These are phyloP conservation scores for Blastobotrys capitulatus DNA, from an alignment of 1,139 yeast species.

Conservation along the genomic window DNA sequence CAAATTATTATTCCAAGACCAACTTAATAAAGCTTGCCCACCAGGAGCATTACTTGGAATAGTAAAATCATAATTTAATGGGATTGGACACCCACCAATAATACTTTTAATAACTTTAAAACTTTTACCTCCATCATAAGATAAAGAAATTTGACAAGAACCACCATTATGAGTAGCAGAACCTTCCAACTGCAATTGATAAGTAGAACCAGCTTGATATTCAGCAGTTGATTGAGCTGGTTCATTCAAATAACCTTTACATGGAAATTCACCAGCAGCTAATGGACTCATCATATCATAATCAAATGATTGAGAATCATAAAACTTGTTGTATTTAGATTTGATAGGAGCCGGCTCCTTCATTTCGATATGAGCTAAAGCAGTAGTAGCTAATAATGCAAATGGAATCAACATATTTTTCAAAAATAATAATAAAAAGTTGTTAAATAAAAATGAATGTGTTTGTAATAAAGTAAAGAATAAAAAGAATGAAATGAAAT, in stretches of 20 bases:
- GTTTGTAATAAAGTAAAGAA: too few relatives aligned
- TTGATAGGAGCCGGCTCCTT: constrained; percentile 23
- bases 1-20: constrained; percentile 27
- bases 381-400: background rate
- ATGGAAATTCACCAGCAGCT: constrained; percentile 21
- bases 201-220: constrained; percentile 22
- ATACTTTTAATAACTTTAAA: constrained; percentile 27
- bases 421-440: too few relatives aligned
- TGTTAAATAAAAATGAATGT: too few relatives aligned
- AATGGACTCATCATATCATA: constrained; percentile 23
- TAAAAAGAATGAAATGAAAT: too few relatives aligned
- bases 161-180: constrained; percentile 27
- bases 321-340: constrained; percentile 20
- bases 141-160: constrained; percentile 27
- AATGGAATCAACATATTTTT: background rate
- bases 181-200: constrained; percentile 21
- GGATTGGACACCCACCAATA: constrained; percentile 28
- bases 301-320: constrained; percentile 16
- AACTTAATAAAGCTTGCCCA: constrained; percentile 25
- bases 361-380: constrained; percentile 24
- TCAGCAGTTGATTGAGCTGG: constrained; percentile 21
- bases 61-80: constrained; percentile 20
- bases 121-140: constrained; percentile 25
- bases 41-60: constrained; percentile 24
- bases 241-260: constrained; percentile 25